These are phyloP conservation scores for Xylariaceae sp. DNA, from an alignment of 2,329 filamentous ascomycete genomes.

Conservation along the genomic window DNA sequence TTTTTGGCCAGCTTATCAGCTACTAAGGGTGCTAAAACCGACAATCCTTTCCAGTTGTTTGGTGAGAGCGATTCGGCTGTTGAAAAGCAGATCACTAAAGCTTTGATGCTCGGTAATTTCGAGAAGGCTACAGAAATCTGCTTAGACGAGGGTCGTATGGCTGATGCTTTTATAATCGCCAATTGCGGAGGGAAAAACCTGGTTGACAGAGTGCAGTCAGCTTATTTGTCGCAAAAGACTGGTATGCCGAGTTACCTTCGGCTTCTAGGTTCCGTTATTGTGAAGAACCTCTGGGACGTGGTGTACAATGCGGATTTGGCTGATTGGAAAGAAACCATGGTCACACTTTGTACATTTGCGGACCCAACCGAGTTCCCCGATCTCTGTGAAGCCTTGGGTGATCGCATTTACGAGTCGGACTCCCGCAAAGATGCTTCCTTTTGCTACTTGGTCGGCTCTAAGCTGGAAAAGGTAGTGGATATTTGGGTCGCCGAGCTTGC, in stretches of 20 bases:
- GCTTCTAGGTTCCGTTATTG: conserved; percentile 87
- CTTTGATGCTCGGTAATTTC: conserved; percentile 89
- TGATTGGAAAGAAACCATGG: conserved; percentile 98
- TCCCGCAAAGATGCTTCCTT: conserved; percentile 91
- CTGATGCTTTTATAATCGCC: conserved; percentile 97
- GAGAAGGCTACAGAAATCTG: conserved; percentile 88
- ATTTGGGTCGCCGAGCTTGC: conserved; percentile 94
- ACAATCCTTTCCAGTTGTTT: conserved; percentile 92
- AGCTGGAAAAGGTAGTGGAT: conserved; percentile 93
- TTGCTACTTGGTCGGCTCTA: conserved; percentile 94
- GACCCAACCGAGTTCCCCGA: conserved; percentile 90
- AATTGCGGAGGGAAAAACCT: conserved; percentile 94
- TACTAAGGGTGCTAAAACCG: conserved; percentile 89
- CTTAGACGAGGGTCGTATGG: conserved; percentile 85
- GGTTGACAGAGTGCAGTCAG: conserved; percentile 90
- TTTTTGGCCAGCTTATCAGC: conserved; percentile 86
- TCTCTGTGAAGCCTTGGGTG: conserved; percentile 92
- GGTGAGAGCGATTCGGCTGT: conserved; percentile 82
- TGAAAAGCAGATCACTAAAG: conserved; percentile 85
- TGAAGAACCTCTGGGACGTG: conserved; percentile 97
- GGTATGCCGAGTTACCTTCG: conserved; percentile 91
- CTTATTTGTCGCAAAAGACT: conserved; percentile 84
- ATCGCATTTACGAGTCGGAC: conserved; percentile 81
- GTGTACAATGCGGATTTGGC: conserved; percentile 93
- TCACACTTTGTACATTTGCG: conserved; percentile 92